Evolutionary conservation across 331 rosid species (phyloP).

Genomic region (Quercus phellos): DNA sequence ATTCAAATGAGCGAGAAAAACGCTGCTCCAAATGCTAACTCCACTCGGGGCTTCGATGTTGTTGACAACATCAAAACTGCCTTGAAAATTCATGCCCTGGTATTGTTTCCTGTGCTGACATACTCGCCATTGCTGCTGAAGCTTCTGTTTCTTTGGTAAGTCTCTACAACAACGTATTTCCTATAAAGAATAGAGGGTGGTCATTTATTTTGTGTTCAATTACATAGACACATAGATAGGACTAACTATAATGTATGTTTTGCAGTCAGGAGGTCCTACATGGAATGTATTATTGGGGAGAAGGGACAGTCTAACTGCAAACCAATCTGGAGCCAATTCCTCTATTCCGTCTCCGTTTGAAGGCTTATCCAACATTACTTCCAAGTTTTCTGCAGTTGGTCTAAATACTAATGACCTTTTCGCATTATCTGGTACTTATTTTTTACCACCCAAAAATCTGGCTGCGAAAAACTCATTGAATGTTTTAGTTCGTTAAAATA

Average conservation of each 20-base stretch:
- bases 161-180: too few species aligned
- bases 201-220: too few species aligned
- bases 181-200: too few species aligned
- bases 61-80: constrained; percentile 68
- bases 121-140: constrained; percentile 65
- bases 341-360: constrained; percentile 56
- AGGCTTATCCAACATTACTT: constrained; percentile 38
- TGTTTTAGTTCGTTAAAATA: not conserved
- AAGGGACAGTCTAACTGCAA: constrained; percentile 62
- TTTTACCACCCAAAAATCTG: not conserved
- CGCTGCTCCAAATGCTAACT: constrained; percentile 48
- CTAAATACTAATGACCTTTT: constrained; percentile 59
- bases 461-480: not conserved
- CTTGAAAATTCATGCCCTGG: constrained; percentile 58
- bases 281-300: constrained; percentile 70
- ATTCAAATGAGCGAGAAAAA: not conserved
- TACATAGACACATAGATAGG: too few species aligned
- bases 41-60: constrained; percentile 51
- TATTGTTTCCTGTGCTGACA: constrained; percentile 75
- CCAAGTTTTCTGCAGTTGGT: constrained; percentile 63
- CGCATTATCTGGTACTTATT: constrained; percentile 57
- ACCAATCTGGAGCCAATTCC: constrained; percentile 57
- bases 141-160: constrained; percentile 61
- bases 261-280: constrained; percentile 70
- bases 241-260: not conserved